phyloP scores from a whole-genome alignment of 169 alveolate species.

The Cryptosporidium canis region DNA sequence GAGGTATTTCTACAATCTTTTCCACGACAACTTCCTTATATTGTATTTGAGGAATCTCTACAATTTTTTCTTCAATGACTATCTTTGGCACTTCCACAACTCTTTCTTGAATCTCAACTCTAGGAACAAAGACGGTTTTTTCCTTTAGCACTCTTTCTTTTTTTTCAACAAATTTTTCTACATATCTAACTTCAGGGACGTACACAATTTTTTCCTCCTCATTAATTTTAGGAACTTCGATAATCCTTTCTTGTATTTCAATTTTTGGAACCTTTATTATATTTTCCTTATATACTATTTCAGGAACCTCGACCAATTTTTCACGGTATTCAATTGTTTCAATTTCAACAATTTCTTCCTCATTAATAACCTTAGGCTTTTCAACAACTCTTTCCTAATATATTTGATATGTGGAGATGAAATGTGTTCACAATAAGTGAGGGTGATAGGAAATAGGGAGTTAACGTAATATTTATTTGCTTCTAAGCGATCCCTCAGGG shows the following conservation, averaged over 20 bases:
- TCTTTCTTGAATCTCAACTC: constrained; percentile 60
- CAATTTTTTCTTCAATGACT: constrained; percentile 56
- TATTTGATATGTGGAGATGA: background rate
- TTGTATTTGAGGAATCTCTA: constrained; percentile 61
- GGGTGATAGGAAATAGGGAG: background rate
- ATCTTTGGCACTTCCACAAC: constrained; percentile 66
- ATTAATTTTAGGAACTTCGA: constrained; percentile 61
- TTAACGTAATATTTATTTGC: too few species aligned
- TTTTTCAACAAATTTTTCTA: constrained; percentile 53
- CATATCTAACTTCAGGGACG: constrained; percentile 70
- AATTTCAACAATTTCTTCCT: constrained; percentile 66
- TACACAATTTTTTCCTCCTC: constrained; percentile 61
- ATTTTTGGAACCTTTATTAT: constrained; percentile 60
- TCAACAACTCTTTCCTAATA: constrained; percentile 57
- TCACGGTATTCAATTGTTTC: constrained; percentile 66
- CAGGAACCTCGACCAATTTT: constrained; percentile 59
- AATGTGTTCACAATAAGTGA: too few species aligned
- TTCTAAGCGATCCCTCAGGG: background rate
- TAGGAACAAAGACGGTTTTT: constrained; percentile 55
- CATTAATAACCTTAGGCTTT: constrained; percentile 56
- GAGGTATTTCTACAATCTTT: constrained; percentile 60
- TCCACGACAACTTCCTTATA: constrained; percentile 55
- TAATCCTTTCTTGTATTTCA: constrained; percentile 70
- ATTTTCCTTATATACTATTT: constrained; percentile 55
- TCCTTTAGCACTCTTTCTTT: constrained; percentile 48